Evolutionary conservation across 176 grass and related monocot species (phyloP).

Genomic region (Triticum turgidum): DNA sequence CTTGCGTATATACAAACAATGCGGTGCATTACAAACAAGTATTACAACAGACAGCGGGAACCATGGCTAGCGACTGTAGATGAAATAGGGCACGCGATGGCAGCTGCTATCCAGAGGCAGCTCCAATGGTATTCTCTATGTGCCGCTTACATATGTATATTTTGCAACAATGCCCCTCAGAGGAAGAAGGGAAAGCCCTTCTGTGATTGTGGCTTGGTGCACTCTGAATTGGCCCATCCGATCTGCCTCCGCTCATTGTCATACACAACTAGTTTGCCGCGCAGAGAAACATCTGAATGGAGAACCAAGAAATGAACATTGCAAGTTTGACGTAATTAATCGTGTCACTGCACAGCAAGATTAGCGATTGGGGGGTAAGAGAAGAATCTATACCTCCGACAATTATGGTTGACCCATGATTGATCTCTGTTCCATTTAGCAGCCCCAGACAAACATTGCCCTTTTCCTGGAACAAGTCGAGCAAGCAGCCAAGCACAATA

Average conservation of each 20-base stretch:
- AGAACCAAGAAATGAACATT: background rate
- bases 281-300: conserved; percentile 84
- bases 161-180: conserved; percentile 32
- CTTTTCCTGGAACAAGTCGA: conserved; percentile 60
- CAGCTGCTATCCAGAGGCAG: conserved; percentile 5
- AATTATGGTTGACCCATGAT: conserved; percentile 75
- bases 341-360: background rate
- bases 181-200: conserved; percentile 86
- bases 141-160: conserved; percentile 6
- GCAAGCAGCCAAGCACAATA: background rate
- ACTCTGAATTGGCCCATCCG: conserved; percentile 83
- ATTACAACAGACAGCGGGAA: conserved; percentile 9
- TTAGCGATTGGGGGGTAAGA: background rate
- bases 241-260: conserved; percentile 80
- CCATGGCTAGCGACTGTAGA: background rate
- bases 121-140: conserved; percentile 2
- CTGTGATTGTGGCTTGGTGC: conserved; percentile 51
- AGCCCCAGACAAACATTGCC: conserved; percentile 90
- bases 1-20: conserved; percentile 9
- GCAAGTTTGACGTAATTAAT: background rate
- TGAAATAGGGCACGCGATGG: background rate
- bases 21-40: conserved; percentile 21
- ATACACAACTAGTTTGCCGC: conserved; percentile 89
- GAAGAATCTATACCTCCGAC: conserved; percentile 75
- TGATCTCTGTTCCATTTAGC: conserved; percentile 82